Evolutionary conservation across 106 monocot genomes (phyloP).

Genomic region (Allium sativum): DNA sequence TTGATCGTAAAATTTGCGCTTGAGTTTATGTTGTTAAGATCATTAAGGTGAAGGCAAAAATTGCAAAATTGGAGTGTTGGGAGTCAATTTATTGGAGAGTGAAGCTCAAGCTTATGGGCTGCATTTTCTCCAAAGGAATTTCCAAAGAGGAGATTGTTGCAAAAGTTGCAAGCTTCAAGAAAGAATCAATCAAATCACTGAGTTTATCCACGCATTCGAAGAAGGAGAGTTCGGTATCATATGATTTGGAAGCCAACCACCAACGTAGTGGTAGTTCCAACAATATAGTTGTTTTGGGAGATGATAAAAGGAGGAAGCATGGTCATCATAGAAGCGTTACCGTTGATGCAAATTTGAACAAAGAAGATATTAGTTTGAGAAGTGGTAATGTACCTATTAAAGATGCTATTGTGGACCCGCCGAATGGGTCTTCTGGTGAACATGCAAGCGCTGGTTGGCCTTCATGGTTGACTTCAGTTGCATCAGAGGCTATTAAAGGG

Average conservation of each 20-base stretch:
- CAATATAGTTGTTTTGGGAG: background rate
- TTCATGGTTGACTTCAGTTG: slow-evolving; percentile 51
- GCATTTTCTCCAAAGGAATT: slow-evolving; percentile 31
- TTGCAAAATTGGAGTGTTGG: background rate
- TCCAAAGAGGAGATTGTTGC: slow-evolving; percentile 9
- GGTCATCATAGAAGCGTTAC: slow-evolving; percentile 15
- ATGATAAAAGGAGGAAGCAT: slow-evolving; percentile 6
- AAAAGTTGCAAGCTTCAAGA: slow-evolving; percentile 4
- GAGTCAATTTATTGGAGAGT: background rate
- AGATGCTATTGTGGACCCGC: slow-evolving; percentile 13
- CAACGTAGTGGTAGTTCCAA: background rate
- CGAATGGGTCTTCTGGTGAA: slow-evolving; percentile 43
- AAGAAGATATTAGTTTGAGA: background rate
- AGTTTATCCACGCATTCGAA: slow-evolving; percentile 1
- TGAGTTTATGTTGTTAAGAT: background rate
- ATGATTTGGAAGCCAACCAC: background rate
- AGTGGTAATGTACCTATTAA: background rate
- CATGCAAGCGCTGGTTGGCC: slow-evolving; percentile 67
- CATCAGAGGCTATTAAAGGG: slow-evolving; percentile 58
- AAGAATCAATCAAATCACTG: slow-evolving; percentile 7
- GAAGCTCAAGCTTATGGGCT: slow-evolving; percentile 22
- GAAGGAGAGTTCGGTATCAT: background rate
- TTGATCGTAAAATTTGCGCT: background rate
- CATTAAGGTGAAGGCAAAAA: background rate
- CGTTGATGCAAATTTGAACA: slow-evolving; percentile 8